These are phyloP conservation scores for Prunus kanzakura DNA, from an alignment of 306 rosid genomes.

Conservation along the genomic window DNA sequence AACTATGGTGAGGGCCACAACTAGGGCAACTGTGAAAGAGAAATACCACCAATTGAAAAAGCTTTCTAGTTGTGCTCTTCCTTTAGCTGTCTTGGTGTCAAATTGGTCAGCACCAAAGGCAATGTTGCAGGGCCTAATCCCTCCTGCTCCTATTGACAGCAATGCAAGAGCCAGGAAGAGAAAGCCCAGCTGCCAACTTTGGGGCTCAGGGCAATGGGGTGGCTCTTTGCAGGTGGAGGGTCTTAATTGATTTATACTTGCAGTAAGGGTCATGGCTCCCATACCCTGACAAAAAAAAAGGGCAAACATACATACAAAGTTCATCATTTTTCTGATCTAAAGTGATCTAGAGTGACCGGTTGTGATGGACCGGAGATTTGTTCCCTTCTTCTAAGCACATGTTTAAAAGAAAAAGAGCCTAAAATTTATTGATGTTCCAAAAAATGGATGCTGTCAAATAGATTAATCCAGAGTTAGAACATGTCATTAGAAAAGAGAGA, in stretches of 20 bases:
- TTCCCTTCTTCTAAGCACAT: not conserved
- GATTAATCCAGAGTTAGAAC: not conserved
- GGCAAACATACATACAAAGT: not conserved
- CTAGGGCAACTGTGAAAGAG: conserved; percentile 62
- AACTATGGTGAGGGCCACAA: conserved; percentile 62
- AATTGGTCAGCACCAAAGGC: conserved; percentile 88
- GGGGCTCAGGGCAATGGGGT: conserved; percentile 43
- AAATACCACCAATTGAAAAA: conserved; percentile 95
- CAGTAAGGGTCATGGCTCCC: conserved; percentile 59
- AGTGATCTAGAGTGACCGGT: no score
- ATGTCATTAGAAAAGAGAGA: not conserved
- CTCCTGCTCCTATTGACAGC: conserved; percentile 75
- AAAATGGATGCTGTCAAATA: not conserved
- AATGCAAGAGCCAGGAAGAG: conserved; percentile 56
- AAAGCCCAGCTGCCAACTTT: conserved; percentile 55
- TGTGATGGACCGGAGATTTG: no score
- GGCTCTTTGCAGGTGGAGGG: conserved; percentile 44
- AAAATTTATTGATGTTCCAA: not conserved
- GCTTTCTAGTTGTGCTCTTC: conserved; percentile 59
- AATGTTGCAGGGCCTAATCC: conserved; percentile 83
- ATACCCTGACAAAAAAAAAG: conserved; percentile 53
- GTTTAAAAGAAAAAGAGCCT: not conserved
- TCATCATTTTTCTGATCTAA: not conserved
- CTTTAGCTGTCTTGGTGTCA: conserved; percentile 58
- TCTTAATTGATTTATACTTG: conserved; percentile 47